A percentile compares a stretch with the other conserved stretches of the same genome.
These are phyloP conservation scores for Sanguinoderma infundibulare DNA, from an alignment of 1,284 basidiomycete genomes.

Conservation along the genomic window DNA sequence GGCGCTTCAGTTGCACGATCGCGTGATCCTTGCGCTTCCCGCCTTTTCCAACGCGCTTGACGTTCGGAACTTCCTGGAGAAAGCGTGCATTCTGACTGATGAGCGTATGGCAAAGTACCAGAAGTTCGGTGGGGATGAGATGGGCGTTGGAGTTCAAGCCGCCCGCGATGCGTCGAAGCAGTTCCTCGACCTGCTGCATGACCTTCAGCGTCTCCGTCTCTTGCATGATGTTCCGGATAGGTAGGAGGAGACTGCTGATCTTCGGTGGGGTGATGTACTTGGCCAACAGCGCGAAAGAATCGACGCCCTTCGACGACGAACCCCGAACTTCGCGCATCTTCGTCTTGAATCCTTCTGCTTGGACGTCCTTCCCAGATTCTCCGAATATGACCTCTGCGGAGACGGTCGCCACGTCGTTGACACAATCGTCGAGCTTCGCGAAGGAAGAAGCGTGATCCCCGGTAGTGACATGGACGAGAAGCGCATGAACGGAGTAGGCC, in stretches of 20 bases:
- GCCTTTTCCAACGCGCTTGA: slow-evolving; percentile 37
- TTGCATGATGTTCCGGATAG: slow-evolving; percentile 86
- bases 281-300: slow-evolving; percentile 85
- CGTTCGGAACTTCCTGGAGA: slow-evolving; percentile 59
- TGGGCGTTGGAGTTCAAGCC: slow-evolving; percentile 87
- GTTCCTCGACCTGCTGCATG: slow-evolving; percentile 90
- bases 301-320: slow-evolving; percentile 80
- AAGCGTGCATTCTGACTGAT: slow-evolving; percentile 92
- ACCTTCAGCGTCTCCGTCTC: slow-evolving; percentile 84
- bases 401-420: slow-evolving; percentile 79
- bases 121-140: slow-evolving; percentile 72
- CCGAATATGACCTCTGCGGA: slow-evolving; percentile 96
- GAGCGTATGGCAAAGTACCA: slow-evolving; percentile 88
- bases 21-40: slow-evolving; percentile 58
- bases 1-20: slow-evolving; percentile 81
- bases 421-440: slow-evolving; percentile 75
- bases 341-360: slow-evolving; percentile 91
- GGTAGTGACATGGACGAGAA: slow-evolving; percentile 82
- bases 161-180: slow-evolving; percentile 80
- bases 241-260: slow-evolving; percentile 80
- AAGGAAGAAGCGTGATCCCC: slow-evolving; percentile 59
- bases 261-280: slow-evolving; percentile 76
- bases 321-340: slow-evolving; percentile 90
- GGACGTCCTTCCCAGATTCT: slow-evolving; percentile 89
- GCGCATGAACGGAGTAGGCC: slow-evolving; percentile 83